These are phyloP conservation scores for Geotrichum restrictum DNA, from an alignment of 1,139 yeast genomes.

Conservation along the genomic window DNA sequence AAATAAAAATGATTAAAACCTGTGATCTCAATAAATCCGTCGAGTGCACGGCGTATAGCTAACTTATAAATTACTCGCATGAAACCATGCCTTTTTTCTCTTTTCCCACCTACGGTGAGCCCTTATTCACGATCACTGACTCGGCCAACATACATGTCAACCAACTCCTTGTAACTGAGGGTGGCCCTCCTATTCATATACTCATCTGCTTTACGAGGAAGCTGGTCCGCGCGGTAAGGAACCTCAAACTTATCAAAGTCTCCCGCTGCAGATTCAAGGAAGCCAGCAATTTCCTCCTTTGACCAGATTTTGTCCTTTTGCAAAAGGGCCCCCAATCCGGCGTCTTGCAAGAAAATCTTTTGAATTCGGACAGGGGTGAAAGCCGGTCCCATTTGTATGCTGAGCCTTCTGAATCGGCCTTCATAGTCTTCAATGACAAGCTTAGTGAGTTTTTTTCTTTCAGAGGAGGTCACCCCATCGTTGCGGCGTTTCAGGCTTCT, in stretches of 20 bases:
- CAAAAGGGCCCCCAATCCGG: constrained; percentile 13
- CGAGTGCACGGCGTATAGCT: neutral
- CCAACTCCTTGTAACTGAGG: constrained; percentile 12
- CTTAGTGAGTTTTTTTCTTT: constrained; percentile 34
- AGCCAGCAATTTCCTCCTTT: constrained; percentile 16
- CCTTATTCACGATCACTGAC: neutral
- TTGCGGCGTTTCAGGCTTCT: constrained; percentile 40
- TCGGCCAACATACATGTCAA: constrained; percentile 17
- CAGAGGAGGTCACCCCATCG: constrained; percentile 36
- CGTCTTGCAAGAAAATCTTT: constrained; percentile 19
- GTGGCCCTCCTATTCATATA: constrained; percentile 16
- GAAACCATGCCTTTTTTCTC: neutral
- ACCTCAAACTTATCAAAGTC: constrained; percentile 20
- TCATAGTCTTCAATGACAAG: constrained; percentile 42
- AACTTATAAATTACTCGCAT: neutral
- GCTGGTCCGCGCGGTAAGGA: constrained; percentile 16
- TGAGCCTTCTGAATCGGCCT: constrained; percentile 41
- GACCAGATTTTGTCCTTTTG: constrained; percentile 16
- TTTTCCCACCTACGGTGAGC: neutral
- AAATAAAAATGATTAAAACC: neutral
- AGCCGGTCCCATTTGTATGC: constrained; percentile 32
- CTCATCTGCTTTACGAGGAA: constrained; percentile 18
- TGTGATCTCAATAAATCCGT: too few relatives aligned
- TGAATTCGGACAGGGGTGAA: constrained; percentile 24
- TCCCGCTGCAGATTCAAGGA: constrained; percentile 22